phyloP scores from a whole-genome alignment of 2,329 filamentous ascomycete genomes.

The Calonectria hawksworthii region DNA sequence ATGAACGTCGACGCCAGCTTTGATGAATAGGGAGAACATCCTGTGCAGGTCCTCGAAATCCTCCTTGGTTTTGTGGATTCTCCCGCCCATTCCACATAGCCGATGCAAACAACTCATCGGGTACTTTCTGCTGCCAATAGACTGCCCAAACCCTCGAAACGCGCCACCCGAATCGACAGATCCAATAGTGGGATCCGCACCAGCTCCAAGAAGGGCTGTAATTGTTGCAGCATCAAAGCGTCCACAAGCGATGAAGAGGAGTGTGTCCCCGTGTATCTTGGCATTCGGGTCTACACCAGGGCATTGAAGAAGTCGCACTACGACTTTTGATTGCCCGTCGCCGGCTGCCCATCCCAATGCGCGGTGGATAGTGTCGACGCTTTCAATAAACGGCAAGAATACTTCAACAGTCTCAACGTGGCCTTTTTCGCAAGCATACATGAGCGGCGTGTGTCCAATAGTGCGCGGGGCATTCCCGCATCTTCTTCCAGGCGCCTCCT shows the following conservation, averaged over 20 bases:
- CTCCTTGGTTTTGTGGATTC: background rate
- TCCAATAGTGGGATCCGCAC: constrained; percentile 46
- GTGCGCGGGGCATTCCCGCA: constrained; percentile 29
- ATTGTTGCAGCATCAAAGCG: constrained; percentile 32
- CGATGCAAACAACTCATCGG: constrained; percentile 27
- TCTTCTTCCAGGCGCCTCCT: constrained; percentile 18
- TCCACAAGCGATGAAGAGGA: constrained; percentile 37
- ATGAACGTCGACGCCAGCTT: constrained; percentile 42
- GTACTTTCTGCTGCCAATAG: background rate
- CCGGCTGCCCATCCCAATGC: constrained; percentile 47
- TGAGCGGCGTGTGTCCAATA: constrained; percentile 45
- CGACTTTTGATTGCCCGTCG: constrained; percentile 33
- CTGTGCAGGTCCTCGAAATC: background rate
- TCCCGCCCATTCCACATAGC: background rate
- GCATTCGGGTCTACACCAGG: constrained; percentile 50
- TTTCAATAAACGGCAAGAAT: constrained; percentile 46
- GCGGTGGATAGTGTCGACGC: constrained; percentile 37
- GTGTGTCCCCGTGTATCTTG: constrained; percentile 34
- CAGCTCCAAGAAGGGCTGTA: constrained; percentile 45
- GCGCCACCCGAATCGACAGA: constrained; percentile 24
- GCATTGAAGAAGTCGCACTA: constrained; percentile 47
- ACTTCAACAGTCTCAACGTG: constrained; percentile 44
- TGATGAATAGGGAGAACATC: constrained; percentile 36
- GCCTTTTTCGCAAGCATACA: constrained; percentile 48
- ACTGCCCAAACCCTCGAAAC: background rate